phyloP scores from a whole-genome alignment of 1,284 basidiomycete genomes.

The Stereum hirsutum region DNA sequence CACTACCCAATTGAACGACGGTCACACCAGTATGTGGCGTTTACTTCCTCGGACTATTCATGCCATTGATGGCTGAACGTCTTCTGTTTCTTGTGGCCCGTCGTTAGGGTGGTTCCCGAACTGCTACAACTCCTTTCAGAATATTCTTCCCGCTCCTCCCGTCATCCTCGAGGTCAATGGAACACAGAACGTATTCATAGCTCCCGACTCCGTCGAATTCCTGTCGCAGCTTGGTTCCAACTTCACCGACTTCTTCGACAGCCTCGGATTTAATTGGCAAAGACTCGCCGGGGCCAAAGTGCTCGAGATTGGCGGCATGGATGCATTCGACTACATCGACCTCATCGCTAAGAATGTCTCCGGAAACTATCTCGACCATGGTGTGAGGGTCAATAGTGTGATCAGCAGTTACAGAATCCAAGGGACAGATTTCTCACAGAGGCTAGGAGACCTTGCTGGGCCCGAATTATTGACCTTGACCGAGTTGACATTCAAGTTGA shows the following conservation, averaged over 20 bases:
- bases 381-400: conserved; percentile 54
- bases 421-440: conserved; percentile 8
- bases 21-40: conserved; percentile 53
- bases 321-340: conserved; percentile 48
- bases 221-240: conserved; percentile 32
- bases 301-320: conserved; percentile 41
- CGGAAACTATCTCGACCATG: conserved; percentile 56
- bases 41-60: no score
- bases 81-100: no score
- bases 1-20: conserved; percentile 50
- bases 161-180: conserved; percentile 47
- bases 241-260: conserved; percentile 40
- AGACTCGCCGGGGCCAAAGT: conserved; percentile 53
- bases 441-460: conserved; percentile 47
- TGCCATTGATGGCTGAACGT: no score
- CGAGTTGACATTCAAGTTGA: conserved; percentile 35
- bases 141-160: conserved; percentile 49
- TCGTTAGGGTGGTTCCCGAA: conserved; percentile 46
- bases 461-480: conserved; percentile 31
- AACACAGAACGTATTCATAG: conserved; percentile 43
- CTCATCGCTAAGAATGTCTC: conserved; percentile 45
- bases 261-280: conserved; percentile 43
- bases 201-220: conserved; percentile 45
- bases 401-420: conserved; percentile 51
- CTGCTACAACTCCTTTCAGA: conserved; percentile 49